Evolutionary conservation across 805 yeast genomes (phyloP), one percentile per base, ranked within the genome.

Genomic region (Wickerhamiella sorbophila): DNA sequence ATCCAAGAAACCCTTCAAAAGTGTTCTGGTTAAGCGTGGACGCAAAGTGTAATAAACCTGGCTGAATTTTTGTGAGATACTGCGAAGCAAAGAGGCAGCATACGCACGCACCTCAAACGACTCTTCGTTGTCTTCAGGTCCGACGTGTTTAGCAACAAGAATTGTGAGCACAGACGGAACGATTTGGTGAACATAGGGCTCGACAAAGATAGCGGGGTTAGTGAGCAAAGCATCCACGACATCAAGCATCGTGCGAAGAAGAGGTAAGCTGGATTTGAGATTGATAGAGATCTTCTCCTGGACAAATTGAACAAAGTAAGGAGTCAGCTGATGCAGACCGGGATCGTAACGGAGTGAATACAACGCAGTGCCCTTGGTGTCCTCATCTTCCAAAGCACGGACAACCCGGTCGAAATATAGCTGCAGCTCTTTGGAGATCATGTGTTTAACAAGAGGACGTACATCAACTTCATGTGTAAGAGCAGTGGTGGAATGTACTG

Each of bases 161-260:
- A 88, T 68, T 0, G 99, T 91, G 50, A 91, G 68, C 27, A 91
- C 79, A 46, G 95, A 84, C n/a, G 99, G 98, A 83, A 91, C 85
- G 51, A 91, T 65, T 1, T 95, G 88, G 63, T 93, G 98, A 36
- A 91, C 85, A 55, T 88, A 88, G 9, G 97, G 98, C 51, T 88
- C 96, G 46, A 88, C 69, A 53, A 86, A 88, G 32, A 91, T 76
- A 17, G 94, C 78, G 42, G 76, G 76, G 61, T 91, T 91, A 34
- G 79, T 75, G 39, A 86, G 68, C 24, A 91, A 67, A 0, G 97
- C 86, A 45, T 84, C 81, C 10, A 88, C 75, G 48, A 86, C 86
- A 58, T 85, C 93, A 46, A 91, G 65, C 84, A 88, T 86, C 4
- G 94, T 82, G 3, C 82, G 70, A 41, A 91, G 64, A 16, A 83